phyloP scores from a whole-genome alignment of 2,329 filamentous ascomycete species.

The Clonostachys chloroleuca region DNA sequence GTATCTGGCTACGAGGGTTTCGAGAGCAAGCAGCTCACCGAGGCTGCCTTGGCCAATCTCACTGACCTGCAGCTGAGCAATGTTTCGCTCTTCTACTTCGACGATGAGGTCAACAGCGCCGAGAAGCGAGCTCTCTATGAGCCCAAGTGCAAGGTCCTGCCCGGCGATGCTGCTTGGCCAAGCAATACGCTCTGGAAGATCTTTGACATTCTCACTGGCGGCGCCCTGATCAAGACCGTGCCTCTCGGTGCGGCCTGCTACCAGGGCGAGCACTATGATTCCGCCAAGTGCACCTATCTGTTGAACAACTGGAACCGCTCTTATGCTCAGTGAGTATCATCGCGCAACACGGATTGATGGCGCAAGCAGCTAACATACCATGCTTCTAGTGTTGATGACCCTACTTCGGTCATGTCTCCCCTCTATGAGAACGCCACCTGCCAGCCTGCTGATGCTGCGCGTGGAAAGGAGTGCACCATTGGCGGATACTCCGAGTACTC shows the following conservation, averaged over 20 bases:
- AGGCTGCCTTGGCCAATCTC: slow-evolving; percentile 22
- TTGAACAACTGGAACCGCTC: slow-evolving; percentile 13
- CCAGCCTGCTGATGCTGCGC: slow-evolving; percentile 17
- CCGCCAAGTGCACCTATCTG: slow-evolving; percentile 14
- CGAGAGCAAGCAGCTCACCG: slow-evolving; percentile 24
- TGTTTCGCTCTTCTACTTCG: slow-evolving; percentile 25
- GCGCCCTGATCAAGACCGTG: slow-evolving; percentile 21
- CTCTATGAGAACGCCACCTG: slow-evolving; percentile 32
- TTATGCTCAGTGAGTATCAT: slow-evolving; percentile 3
- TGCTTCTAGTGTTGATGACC: slow-evolving; percentile 22
- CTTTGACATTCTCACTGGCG: slow-evolving; percentile 24
- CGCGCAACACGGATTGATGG: background rate
- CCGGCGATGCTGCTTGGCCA: slow-evolving; percentile 19
- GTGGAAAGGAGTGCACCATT: slow-evolving; percentile 22
- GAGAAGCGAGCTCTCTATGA: background rate
- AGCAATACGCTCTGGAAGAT: slow-evolving; percentile 17
- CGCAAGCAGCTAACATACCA: background rate
- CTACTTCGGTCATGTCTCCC: slow-evolving; percentile 32
- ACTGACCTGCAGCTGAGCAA: slow-evolving; percentile 18
- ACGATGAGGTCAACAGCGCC: slow-evolving; percentile 3
- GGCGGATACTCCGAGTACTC: slow-evolving; percentile 36
- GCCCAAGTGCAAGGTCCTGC: slow-evolving; percentile 17
- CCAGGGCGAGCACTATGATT: slow-evolving; percentile 15
- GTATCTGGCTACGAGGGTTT: slow-evolving; percentile 9
- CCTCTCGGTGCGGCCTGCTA: slow-evolving; percentile 25